Base-by-base conservation (phyloP, 2,329 filamentous ascomycete species). In the Myriangium duriaei region DNA sequence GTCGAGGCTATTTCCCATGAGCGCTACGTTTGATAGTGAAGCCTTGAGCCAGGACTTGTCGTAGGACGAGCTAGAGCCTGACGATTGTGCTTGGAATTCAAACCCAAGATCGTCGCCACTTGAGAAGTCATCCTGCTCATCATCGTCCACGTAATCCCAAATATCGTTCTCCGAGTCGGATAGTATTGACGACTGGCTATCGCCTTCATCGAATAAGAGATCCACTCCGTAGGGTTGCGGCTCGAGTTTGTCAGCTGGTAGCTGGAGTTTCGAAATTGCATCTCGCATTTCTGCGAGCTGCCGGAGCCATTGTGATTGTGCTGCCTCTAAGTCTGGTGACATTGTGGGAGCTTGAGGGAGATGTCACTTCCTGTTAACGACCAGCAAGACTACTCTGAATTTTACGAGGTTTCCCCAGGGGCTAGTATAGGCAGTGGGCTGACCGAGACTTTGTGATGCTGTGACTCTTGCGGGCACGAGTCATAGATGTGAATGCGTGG, bases 201-300 rank as follows among this genome's bases (percentile, higher is more conserved):
- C 69, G 21, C 83, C 78, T 6, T 84, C 75, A 44, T 82, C 77
- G 35, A 78, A 61, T 30, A 78, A 67, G 24, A 78, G 60, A 38
- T 76, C 69, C 10, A 70, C 63, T 12, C 67, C 72, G 50, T 76
- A 75, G 5, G 46, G 55, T 32, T 64, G 62, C 28, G 61, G 53
- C 31, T 63, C 58, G 18, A 63, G 57, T 45, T 69, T 65, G 26
- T 59, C 51, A 32, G 59, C 49, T 15, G 69, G 67, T 32, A 77
- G 57, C 40, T 75, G 71, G 37, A 95, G 65, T 14, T 80, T 73
- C 30, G 81, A 81, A 42, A 96, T 75, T 30, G 87, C 85, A 43
- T 80, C 72, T 53, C 80, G 79, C 91, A 98, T 96, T 19, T 81
- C 76, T 17, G 76, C 72, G 49, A 93, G 74, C 56, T 95, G 85